phyloP scores from a whole-genome alignment of 306 rosid genomes.

The Fragaria iinumae region DNA sequence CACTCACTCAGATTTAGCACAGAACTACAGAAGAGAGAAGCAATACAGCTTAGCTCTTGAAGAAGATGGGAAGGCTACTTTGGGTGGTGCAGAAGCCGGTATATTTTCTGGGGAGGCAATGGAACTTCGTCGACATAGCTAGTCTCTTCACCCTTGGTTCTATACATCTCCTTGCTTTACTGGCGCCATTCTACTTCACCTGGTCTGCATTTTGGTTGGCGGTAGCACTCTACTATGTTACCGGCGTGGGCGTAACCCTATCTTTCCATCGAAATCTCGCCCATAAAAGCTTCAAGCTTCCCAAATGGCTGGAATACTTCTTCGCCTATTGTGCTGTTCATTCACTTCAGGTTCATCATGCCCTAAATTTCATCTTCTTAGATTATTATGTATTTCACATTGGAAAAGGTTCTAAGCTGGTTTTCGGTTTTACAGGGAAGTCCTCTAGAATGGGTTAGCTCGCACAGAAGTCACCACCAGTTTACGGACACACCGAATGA shows the following conservation, averaged over 20 bases:
- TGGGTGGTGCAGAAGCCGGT: constrained; percentile 11
- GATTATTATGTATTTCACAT: too few relatives aligned
- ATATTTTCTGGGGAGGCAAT: constrained; percentile 47
- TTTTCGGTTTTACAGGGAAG: constrained; percentile 50
- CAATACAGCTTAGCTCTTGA: background rate
- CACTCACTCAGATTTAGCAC: too few relatives aligned
- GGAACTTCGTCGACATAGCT: constrained; percentile 58
- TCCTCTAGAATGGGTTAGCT: constrained; percentile 90
- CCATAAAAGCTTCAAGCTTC: constrained; percentile 28
- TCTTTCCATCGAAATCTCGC: constrained; percentile 81
- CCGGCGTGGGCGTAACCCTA: constrained; percentile 72
- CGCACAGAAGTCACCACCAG: constrained; percentile 43
- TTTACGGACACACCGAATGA: constrained; percentile 67
- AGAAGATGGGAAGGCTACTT: background rate
- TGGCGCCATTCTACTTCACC: constrained; percentile 72
- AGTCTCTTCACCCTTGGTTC: constrained; percentile 49
- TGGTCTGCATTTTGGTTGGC: constrained; percentile 67
- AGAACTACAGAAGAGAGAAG: background rate
- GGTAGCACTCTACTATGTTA: constrained; percentile 48
- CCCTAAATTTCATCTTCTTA: too few relatives aligned
- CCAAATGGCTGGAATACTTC: constrained; percentile 74
- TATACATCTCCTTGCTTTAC: constrained; percentile 53
- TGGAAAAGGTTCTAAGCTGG: too few relatives aligned
- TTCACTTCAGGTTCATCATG: constrained; percentile 60
- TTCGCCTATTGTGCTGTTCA: constrained; percentile 74